These are phyloP conservation scores for Claviceps cyperi DNA, from an alignment of 2,329 filamentous ascomycete species.

Conservation along the genomic window DNA sequence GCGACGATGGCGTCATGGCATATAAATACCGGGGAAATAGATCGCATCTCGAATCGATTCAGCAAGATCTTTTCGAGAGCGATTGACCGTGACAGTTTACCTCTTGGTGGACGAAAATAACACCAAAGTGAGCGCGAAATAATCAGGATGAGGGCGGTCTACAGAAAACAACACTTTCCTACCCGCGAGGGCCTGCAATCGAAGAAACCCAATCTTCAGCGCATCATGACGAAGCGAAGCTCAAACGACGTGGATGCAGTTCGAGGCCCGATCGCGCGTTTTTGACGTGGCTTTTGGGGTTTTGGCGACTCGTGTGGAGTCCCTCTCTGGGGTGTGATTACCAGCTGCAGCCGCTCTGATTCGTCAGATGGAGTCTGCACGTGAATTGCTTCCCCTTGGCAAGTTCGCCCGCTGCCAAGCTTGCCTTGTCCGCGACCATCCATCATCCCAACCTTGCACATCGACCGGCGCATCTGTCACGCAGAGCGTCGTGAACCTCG, in stretches of 20 bases:
- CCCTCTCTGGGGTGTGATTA: not conserved
- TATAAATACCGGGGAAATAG: conserved; percentile 1
- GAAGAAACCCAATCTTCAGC: not conserved
- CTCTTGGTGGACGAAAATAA: not conserved
- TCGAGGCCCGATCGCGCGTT: conserved; percentile 1
- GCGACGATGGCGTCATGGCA: conserved; percentile 15
- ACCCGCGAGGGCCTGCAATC: not conserved
- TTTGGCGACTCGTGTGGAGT: conserved; percentile 3
- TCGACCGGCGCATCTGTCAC: conserved; percentile 1
- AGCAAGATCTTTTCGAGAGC: not conserved
- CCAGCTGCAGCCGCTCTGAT: conserved; percentile 1
- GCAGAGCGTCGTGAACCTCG: conserved; percentile 1
- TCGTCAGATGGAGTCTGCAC: conserved; percentile 2
- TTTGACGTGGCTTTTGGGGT: not conserved
- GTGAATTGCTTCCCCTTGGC: conserved; percentile 1
- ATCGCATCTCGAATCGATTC: not conserved
- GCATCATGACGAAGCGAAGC: not conserved
- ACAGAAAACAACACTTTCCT: not conserved
- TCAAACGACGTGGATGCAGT: conserved; percentile 1
- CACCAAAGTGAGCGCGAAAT: conserved; percentile 2
- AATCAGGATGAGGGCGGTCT: not conserved
- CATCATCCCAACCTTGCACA: conserved; percentile 4
- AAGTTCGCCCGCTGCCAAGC: not conserved
- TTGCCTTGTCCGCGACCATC: conserved; percentile 5
- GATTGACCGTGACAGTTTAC: not conserved